Evolutionary conservation across 331 rosid species (phyloP), one percentile per base, ranked within the genome.

Genomic region (Malus hybrid): DNA sequence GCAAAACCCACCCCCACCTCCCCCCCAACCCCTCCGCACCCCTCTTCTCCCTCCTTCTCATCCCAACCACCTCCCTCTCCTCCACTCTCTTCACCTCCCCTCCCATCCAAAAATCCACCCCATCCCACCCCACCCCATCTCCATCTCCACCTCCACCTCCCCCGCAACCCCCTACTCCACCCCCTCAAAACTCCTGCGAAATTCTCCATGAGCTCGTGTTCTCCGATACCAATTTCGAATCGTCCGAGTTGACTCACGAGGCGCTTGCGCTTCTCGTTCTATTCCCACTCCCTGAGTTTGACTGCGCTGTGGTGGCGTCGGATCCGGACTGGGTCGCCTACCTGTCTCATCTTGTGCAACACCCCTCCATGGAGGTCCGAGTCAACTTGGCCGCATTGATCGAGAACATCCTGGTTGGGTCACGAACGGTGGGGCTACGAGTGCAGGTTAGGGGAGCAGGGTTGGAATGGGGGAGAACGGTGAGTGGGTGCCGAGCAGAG

Each of bases 361-460:
- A 92, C 62, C 3, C 78, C 6, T 81, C 86, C 0, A 14, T 86
- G 5, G 97, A 92, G 18, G 92, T 86, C 74, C 84, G 96, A 12
- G 84, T 94, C 33, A 94, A 92, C 85, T 83, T 97, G 12, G 96
- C 96, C 8, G 92, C 97, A 29, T 31, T 94, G 1, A 82, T 94
- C 9, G 97, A 94, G 57, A 81, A 84, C 36, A 85, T 85, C 0
- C 80, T 87, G 11, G 90, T 88, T 63, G 99, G 99, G 12, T 83
- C 92, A 65, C 85, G 92, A 36, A 74, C 77, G 16, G 78, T 89
- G 66, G 99, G 90, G 82, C 86, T 94, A 12, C 87, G 99, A 10
- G 73, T 86, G 1, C 84, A 81, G 55, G 83, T 94, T 7, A 83
- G 88, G 24, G 24, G 24, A 24, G 24, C 24, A 24, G 24, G 24